A percentile compares a stretch with the other conserved stretches of the same genome.
Conservation (phyloP, 768 basidiomycete species). For the Suillus decipiens region DNA sequence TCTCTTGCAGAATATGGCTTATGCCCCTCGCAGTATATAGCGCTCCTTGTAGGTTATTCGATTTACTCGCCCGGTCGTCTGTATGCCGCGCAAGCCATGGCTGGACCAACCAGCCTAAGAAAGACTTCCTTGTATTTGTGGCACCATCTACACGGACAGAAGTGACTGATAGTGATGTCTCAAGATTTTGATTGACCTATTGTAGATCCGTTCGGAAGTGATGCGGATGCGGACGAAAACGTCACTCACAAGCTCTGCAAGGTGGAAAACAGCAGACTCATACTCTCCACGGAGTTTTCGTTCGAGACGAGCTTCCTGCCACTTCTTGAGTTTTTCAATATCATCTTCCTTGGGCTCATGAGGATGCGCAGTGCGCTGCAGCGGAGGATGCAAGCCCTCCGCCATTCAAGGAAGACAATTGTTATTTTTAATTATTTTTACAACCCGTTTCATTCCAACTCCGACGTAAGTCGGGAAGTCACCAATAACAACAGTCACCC, state of each 20-base stretch:
- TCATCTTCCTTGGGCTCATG: conserved; percentile 52
- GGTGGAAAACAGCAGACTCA: conserved; percentile 62
- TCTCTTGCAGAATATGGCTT: conserved; percentile 62
- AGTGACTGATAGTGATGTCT: conserved; percentile 66
- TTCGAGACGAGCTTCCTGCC: conserved; percentile 76
- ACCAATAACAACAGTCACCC: no score
- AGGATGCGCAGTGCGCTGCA: conserved; percentile 57
- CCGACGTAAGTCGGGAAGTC: neutral
- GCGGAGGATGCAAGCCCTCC: conserved; percentile 43
- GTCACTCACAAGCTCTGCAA: conserved; percentile 61
- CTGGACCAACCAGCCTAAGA: conserved; percentile 76
- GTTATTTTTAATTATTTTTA: conserved; percentile 1
- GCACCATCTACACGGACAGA: conserved; percentile 85
- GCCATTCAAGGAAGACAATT: conserved; percentile 7
- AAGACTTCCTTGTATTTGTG: conserved; percentile 68
- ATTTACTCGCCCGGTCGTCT: conserved; percentile 18
- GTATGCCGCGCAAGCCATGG: conserved; percentile 50
- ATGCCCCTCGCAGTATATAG: conserved; percentile 71
- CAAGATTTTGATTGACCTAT: conserved; percentile 69
- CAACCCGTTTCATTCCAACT: neutral
- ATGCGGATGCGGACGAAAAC: neutral
- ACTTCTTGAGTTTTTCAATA: conserved; percentile 58
- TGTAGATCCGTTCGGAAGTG: conserved; percentile 8
- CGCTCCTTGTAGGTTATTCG: conserved; percentile 56
- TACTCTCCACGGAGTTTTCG: conserved; percentile 75